phyloP scores from a whole-genome alignment of 2,329 filamentous ascomycete genomes.

The Chaetomiaceae sp. region DNA sequence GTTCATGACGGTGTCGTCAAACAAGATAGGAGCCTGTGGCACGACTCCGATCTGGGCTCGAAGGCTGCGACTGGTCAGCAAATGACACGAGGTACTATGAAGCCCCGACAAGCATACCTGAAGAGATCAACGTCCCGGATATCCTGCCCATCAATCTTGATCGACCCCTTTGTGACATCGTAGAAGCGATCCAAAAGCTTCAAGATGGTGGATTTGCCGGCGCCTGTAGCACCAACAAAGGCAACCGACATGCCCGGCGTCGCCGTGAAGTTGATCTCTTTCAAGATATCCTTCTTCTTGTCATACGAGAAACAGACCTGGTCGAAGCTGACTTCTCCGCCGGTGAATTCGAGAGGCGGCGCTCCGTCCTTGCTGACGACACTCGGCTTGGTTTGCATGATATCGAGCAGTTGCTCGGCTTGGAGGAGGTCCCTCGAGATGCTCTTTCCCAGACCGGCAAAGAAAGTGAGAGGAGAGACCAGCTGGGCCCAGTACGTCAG shows the following conservation, averaged over 20 bases:
- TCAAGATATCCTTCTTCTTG: slow-evolving; percentile 53
- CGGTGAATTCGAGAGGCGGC: slow-evolving; percentile 44
- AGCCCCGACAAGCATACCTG: slow-evolving; percentile 32
- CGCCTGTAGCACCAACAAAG: slow-evolving; percentile 56
- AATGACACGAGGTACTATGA: neutral
- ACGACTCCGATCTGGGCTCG: slow-evolving; percentile 52
- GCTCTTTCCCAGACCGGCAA: slow-evolving; percentile 52
- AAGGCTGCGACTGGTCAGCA: slow-evolving; percentile 35
- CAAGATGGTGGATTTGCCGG: slow-evolving; percentile 54
- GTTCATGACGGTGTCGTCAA: slow-evolving; percentile 55
- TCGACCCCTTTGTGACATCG: slow-evolving; percentile 48
- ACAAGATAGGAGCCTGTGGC: slow-evolving; percentile 51
- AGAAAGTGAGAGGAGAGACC: slow-evolving; percentile 66
- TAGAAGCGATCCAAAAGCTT: slow-evolving; percentile 58
- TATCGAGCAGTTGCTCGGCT: slow-evolving; percentile 52
- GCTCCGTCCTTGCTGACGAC: slow-evolving; percentile 50
- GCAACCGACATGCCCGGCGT: slow-evolving; percentile 51
- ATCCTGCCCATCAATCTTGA: slow-evolving; percentile 53
- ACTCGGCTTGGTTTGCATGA: slow-evolving; percentile 54
- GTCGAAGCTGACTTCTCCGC: slow-evolving; percentile 51
- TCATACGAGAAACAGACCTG: slow-evolving; percentile 56
- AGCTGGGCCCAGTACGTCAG: slow-evolving; percentile 72
- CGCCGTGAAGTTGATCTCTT: slow-evolving; percentile 47
- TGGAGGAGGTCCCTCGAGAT: slow-evolving; percentile 54
- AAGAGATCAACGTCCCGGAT: slow-evolving; percentile 49